These are phyloP conservation scores for Flaveria linearis DNA, from an alignment of 129 eudicot species.

Conservation along the genomic window DNA sequence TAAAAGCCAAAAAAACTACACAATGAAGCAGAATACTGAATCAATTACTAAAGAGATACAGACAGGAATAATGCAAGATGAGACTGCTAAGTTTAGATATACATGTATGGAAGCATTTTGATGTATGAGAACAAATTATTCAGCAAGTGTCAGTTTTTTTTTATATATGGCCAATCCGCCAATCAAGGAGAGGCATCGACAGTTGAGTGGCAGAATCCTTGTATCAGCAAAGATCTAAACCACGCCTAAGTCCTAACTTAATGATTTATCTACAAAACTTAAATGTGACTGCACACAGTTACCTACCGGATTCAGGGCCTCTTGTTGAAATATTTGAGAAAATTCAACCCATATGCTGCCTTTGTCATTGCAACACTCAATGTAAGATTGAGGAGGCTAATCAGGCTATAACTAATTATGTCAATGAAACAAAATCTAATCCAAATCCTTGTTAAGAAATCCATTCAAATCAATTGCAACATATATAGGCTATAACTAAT, in stretches of 20 bases:
- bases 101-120: conserved; percentile 14
- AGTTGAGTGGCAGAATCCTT: neutral
- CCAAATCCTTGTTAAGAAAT: neutral
- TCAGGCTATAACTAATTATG: neutral
- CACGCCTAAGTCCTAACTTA: neutral
- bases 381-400: neutral
- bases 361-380: conserved; percentile 34
- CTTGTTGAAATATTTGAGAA: conserved; percentile 46
- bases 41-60: neutral
- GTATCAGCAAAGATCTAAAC: neutral
- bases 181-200: neutral
- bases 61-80: neutral
- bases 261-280: conserved; percentile 13
- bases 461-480: conserved; percentile 19
- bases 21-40: conserved; percentile 1
- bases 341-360: conserved; percentile 45
- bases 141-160: neutral
- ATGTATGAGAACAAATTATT: neutral
- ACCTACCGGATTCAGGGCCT: conserved; percentile 45
- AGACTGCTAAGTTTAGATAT: conserved; percentile 13
- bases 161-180: neutral
- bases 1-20: neutral
- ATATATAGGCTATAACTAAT: neutral
- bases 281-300: conserved; percentile 11
- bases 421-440: neutral